Percentiles rank a stretch among this genome's conserved stretches.
Conservation (phyloP, 768 basidiomycete genomes). For the Pisolithus orientalis region DNA sequence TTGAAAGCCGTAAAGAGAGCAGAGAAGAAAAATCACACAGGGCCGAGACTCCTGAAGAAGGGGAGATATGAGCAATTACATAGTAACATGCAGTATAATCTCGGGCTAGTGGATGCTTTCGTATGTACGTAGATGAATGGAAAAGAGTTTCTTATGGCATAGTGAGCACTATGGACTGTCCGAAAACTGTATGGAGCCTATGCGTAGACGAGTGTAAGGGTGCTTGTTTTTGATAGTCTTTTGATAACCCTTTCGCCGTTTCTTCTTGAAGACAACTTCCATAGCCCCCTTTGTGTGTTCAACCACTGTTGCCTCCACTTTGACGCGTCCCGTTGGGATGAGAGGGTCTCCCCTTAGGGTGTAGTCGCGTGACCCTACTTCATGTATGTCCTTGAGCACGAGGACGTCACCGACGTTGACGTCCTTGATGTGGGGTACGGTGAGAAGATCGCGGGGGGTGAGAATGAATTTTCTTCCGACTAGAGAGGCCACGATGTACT, state of each 20-base stretch:
- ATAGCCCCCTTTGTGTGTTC: conserved; percentile 96
- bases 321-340: conserved; percentile 60
- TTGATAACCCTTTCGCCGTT: conserved; percentile 96
- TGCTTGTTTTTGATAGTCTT: conserved; percentile 93
- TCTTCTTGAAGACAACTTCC: conserved; percentile 93
- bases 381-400: conserved; percentile 78
- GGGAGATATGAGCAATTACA: conserved; percentile 55
- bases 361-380: conserved; percentile 93
- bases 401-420: conserved; percentile 83
- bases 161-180: conserved; percentile 21
- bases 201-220: conserved; percentile 89
- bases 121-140: no score
- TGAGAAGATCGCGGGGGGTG: conserved; percentile 86
- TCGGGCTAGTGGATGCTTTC: no score
- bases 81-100: no score
- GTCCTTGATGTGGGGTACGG: conserved; percentile 85
- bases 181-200: conserved; percentile 68
- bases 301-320: conserved; percentile 84
- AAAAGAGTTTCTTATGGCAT: no score
- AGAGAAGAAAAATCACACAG: conserved; percentile 35
- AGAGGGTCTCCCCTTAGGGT: conserved; percentile 76
- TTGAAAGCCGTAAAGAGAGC: conserved; percentile 39
- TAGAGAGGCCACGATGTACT: conserved; percentile 87
- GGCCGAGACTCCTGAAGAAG: conserved; percentile 82
- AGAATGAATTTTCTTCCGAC: conserved; percentile 86